These are phyloP conservation scores for Penicillium paneum DNA, from an alignment of 2,329 filamentous ascomycete species.

Conservation along the genomic window DNA sequence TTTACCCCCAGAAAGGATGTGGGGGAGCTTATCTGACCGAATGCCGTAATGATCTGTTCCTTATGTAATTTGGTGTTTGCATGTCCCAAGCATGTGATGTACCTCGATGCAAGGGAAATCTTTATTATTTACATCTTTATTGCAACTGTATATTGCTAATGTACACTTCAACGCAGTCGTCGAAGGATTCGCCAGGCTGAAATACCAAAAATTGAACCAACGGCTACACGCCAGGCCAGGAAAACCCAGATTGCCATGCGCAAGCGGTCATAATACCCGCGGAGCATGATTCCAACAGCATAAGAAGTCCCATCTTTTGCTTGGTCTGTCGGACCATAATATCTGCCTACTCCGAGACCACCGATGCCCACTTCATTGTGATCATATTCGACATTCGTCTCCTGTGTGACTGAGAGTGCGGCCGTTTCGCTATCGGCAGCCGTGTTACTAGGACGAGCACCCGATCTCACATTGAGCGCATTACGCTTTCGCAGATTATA, in stretches of 20 bases:
- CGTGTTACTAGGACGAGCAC: slow-evolving; percentile 31
- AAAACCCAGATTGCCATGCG: slow-evolving; percentile 41
- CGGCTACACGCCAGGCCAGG: slow-evolving; percentile 36
- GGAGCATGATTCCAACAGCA: slow-evolving; percentile 42
- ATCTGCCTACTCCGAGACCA: slow-evolving; percentile 37
- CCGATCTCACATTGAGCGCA: slow-evolving; percentile 32
- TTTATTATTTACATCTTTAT: not conserved
- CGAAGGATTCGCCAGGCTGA: slow-evolving; percentile 31
- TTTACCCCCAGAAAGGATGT: not conserved
- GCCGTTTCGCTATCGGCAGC: slow-evolving; percentile 36
- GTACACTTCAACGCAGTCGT: slow-evolving; percentile 6
- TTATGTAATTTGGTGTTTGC: not conserved
- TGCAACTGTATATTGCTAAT: not conserved
- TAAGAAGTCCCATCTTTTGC: slow-evolving; percentile 30
- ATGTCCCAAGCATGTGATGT: not conserved
- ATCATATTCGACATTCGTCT: slow-evolving; percentile 20
- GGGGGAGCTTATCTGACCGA: not conserved
- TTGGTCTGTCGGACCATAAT: slow-evolving; percentile 28
- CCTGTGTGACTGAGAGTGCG: slow-evolving; percentile 27
- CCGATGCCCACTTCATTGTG: slow-evolving; percentile 40
- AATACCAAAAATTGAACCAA: slow-evolving; percentile 31
- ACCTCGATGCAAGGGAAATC: not conserved
- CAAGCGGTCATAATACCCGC: slow-evolving; percentile 44
- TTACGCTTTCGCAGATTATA: slow-evolving; percentile 56
- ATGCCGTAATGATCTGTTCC: not conserved